These are phyloP conservation scores for Pseudevernia furfuracea DNA, from an alignment of 495 filamentous ascomycete genomes.

Conservation along the genomic window DNA sequence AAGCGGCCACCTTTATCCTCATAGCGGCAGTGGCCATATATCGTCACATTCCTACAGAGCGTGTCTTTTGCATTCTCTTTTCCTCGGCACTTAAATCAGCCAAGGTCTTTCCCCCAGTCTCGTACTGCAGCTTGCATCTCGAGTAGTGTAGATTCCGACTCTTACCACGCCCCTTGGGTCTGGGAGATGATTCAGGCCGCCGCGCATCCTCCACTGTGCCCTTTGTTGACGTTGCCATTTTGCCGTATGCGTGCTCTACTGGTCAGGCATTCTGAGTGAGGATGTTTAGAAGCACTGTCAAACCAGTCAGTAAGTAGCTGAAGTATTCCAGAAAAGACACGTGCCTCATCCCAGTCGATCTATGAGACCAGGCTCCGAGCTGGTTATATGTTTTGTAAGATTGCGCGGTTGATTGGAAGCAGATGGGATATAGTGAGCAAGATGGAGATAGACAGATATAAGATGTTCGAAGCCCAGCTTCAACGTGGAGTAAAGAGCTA, in stretches of 20 bases:
- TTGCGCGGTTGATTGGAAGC: neutral
- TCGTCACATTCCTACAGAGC: slow-evolving; percentile 84
- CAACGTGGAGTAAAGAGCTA: neutral
- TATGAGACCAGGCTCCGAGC: slow-evolving; percentile 11
- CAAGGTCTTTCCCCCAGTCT: neutral
- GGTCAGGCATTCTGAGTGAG: slow-evolving; percentile 18
- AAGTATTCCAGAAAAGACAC: neutral
- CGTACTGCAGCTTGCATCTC: neutral
- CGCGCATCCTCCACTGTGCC: slow-evolving; percentile 23
- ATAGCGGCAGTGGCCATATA: slow-evolving; percentile 89
- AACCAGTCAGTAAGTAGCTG: neutral
- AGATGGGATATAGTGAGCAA: neutral
- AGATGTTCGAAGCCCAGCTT: slow-evolving; percentile 5
- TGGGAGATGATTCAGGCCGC: slow-evolving; percentile 45
- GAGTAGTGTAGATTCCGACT: neutral
- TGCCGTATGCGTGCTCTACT: slow-evolving; percentile 13
- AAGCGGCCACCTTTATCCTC: slow-evolving; percentile 61
- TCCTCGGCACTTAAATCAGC: slow-evolving; percentile 19
- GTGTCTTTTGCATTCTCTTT: slow-evolving; percentile 73
- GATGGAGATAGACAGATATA: neutral
- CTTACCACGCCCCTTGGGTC: slow-evolving; percentile 58
- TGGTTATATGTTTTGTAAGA: slow-evolving; percentile 5
- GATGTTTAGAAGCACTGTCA: slow-evolving; percentile 13
- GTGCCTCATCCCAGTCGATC: slow-evolving; percentile 17
- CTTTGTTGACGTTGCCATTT: slow-evolving; percentile 18